Base-by-base conservation (phyloP, 306 rosid species). In the Trifolium pratense region DNA sequence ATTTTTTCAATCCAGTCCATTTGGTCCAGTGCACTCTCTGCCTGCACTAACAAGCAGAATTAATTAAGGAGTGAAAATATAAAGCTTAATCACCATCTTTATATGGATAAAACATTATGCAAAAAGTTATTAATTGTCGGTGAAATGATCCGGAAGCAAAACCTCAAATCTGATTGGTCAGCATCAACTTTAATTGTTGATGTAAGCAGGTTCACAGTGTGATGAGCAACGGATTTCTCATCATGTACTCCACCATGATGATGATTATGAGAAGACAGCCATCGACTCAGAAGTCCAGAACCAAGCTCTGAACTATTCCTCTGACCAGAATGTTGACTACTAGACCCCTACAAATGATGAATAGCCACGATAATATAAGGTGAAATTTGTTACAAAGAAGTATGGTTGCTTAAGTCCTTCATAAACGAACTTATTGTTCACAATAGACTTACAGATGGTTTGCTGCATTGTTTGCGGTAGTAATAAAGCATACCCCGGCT, bases 1-100 rank as follows among this genome's bases (percentile, higher is more conserved):
- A 95, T 95, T 89, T 95, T 95, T 81, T 95, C 99, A 77, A 95
- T 95, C 99, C 99, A 95, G 83, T 95, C 99, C 97, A 92, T 92
- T 89, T 95, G 99, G 81, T 95, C 99, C 73, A 95, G 73, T 0
- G 99, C 99, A 85, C 99, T 95, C 87, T 95, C 99, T 88, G 99
- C 99, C 99, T 95, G 97, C 93, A 88, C 87, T 86, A 85, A 92
- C 93, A 88, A 86, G 86, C 84, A 86, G 51, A 87, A 88, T 84
- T 82, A 78, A 79, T 84, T 82, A 78, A 80, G 81, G 87, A 83
- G 68, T 80, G 75, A 68, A 66, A 77, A 58, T 31, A 73, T 78
- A 80, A 66, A 70, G 59, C 79, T 61, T 56, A 76, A 79, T 72
- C 43, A 69, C 66, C 62, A 40, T 73, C 73, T 32, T 21, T 55